These are phyloP conservation scores for Tricharina praecox DNA, from an alignment of 495 filamentous ascomycete genomes.

Conservation along the genomic window DNA sequence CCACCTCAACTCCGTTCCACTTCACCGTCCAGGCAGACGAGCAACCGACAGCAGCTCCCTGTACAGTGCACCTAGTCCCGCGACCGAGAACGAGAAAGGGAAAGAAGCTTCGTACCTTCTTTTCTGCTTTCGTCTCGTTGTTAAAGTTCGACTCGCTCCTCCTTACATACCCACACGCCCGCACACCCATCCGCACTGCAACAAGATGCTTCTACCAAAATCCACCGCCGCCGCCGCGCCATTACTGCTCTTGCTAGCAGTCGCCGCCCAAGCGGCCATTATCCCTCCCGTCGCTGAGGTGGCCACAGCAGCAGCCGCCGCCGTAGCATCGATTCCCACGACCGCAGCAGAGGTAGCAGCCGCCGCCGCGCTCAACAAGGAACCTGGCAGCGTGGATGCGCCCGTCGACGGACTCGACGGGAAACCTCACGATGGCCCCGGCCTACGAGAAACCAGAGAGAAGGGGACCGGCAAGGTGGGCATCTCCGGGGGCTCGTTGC, in stretches of 20 bases:
- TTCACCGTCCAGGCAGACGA: too few relatives aligned
- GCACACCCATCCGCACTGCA: too few relatives aligned
- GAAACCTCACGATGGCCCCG: slow-evolving; percentile 77
- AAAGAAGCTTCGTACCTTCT: too few relatives aligned
- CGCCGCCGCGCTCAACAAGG: not conserved
- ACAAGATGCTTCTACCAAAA: slow-evolving; percentile 1
- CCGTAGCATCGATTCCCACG: not conserved
- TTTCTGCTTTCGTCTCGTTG: too few relatives aligned
- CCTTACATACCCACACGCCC: too few relatives aligned
- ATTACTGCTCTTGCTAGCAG: slow-evolving; percentile 4
- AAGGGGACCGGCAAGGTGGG: slow-evolving; percentile 24
- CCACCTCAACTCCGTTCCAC: too few relatives aligned
- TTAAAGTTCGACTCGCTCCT: too few relatives aligned
- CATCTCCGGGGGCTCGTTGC: slow-evolving; percentile 28
- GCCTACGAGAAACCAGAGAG: slow-evolving; percentile 26
- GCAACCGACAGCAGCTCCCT: too few relatives aligned
- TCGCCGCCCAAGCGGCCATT: not conserved
- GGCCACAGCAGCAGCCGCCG: not conserved
- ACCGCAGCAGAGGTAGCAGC: not conserved
- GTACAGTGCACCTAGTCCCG: too few relatives aligned
- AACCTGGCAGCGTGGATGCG: slow-evolving; percentile 61
- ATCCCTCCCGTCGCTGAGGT: not conserved
- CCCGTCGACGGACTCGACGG: slow-evolving; percentile 93
- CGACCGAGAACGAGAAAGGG: too few relatives aligned
- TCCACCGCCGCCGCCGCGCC: not conserved